Percentiles rank a stretch among this genome's conserved stretches.
Evolutionary conservation across 257 asterid genomes (phyloP).

Genomic region (Striga asiatica): DNA sequence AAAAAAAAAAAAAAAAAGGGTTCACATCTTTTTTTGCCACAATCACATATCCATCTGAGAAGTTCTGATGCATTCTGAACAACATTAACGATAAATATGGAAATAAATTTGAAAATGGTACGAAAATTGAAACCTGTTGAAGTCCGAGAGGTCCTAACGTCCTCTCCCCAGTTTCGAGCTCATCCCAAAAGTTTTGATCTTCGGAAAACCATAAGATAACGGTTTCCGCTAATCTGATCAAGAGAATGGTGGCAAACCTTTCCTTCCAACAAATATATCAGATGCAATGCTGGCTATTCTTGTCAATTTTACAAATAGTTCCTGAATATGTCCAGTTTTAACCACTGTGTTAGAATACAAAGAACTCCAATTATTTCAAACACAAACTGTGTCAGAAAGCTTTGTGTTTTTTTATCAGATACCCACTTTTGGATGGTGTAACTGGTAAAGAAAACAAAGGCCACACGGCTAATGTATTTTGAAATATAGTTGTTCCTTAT

Average conservation of each 20-base stretch:
- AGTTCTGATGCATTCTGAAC: no score
- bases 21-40: neutral
- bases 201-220: slow-evolving; percentile 88
- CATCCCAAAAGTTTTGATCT: slow-evolving; percentile 92
- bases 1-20: no score
- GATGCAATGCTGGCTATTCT: slow-evolving; percentile 53
- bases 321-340: slow-evolving; percentile 32
- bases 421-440: no score
- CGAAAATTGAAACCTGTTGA: slow-evolving; percentile 50
- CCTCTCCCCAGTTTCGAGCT: slow-evolving; percentile 54
- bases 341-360: neutral
- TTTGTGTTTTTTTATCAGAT: no score
- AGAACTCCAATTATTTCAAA: neutral
- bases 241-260: slow-evolving; percentile 69
- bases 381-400: neutral
- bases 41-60: neutral
- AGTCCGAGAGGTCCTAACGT: slow-evolving; percentile 82
- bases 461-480: no score
- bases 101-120: neutral
- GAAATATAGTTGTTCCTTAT: no score
- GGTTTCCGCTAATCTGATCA: slow-evolving; percentile 92
- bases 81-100: neutral
- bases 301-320: slow-evolving; percentile 56
- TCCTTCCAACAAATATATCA: slow-evolving; percentile 80
- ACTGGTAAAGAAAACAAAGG: no score